Base-by-base conservation (phyloP, 495 filamentous ascomycete species). In the Massariosphaeria phaeospora region DNA sequence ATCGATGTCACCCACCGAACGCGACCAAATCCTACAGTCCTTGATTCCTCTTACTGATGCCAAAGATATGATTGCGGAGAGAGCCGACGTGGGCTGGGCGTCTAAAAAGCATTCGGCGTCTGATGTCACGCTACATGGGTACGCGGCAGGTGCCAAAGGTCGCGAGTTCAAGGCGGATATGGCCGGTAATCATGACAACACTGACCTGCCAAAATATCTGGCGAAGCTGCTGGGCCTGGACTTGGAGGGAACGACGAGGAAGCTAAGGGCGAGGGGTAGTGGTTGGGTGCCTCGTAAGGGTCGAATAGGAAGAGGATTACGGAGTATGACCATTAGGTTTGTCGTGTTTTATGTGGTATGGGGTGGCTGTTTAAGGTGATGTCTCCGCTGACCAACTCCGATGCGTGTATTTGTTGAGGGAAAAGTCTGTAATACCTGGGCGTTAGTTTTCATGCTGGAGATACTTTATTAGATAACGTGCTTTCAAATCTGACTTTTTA, bases 111-210 rank as follows among this genome's bases (percentile, higher is more conserved):
- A 40, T 15, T 9, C 36, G 11, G 36, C 36, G 36, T 40, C 36
- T 6, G 36, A 40, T 17, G 36, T 40, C 36, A 40, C 36, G 11
- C 36, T 40, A 7, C 36, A 40, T 20, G 36, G 36, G 6, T 40
- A 67, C 60, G 17, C 30, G 67, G 26, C 15, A 10, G 55, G 55
- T 21, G 12, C 17, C 13, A 23, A 25, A 6, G 48, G 49, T 11
- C 25, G 40, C 36, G 38, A 24, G 10, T 18, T 59, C 11, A 59
- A 45, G 49, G 26, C 36, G 17, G 50, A 59, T 17, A 45, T 59
- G 49, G 49, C 30, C 29, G 55, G 55, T 0, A 51, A 51, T 26
- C 26, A 26, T 11, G 55, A 59, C 39, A 59, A 59, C 34, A 59
- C 55, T 18, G 51, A 59, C 34, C 20, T 59, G 51, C 36, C 36